A percentile compares a stretch with the other conserved stretches of the same genome.
Evolutionary conservation across 1,139 yeast genomes (phyloP).

Genomic region (Geotrichum carabidarum): DNA sequence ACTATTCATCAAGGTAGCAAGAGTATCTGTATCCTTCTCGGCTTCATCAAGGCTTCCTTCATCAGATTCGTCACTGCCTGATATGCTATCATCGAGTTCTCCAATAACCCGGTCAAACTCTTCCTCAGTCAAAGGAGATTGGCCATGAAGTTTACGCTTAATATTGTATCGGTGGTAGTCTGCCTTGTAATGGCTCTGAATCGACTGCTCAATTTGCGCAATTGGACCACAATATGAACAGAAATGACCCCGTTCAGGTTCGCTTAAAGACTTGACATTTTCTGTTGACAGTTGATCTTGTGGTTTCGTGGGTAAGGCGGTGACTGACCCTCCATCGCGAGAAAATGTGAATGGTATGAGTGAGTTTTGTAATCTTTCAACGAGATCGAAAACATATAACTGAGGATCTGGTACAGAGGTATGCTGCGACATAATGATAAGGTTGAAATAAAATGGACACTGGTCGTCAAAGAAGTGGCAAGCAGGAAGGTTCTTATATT

Average conservation of each 20-base stretch:
- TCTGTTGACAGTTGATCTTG: neutral
- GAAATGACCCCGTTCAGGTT: conserved; percentile 2
- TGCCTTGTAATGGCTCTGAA: conserved; percentile 52
- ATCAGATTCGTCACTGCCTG: conserved; percentile 41
- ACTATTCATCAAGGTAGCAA: conserved; percentile 16
- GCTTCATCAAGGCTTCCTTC: conserved; percentile 33
- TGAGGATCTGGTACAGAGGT: conserved; percentile 15
- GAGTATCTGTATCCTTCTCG: conserved; percentile 35
- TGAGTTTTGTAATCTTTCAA: conserved; percentile 8
- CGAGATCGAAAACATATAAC: conserved; percentile 15
- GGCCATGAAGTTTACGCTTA: conserved; percentile 48
- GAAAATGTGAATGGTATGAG: conserved; percentile 13
- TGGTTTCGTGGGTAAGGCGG: neutral
- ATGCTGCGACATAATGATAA: conserved; percentile 7
- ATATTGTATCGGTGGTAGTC: conserved; percentile 60
- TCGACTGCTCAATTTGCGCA: conserved; percentile 16
- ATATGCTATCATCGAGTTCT: conserved; percentile 50
- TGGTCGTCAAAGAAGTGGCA: neutral
- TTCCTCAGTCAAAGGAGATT: conserved; percentile 49
- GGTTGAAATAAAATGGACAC: neutral
- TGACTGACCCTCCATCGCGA: neutral
- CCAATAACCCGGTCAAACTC: conserved; percentile 58
- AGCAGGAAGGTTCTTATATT: neutral
- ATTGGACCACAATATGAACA: conserved; percentile 19
- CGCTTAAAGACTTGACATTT: conserved; percentile 3